Base-by-base conservation (phyloP, 2,329 filamentous ascomycete species). In the Pseudogymnoascus sp. region DNA sequence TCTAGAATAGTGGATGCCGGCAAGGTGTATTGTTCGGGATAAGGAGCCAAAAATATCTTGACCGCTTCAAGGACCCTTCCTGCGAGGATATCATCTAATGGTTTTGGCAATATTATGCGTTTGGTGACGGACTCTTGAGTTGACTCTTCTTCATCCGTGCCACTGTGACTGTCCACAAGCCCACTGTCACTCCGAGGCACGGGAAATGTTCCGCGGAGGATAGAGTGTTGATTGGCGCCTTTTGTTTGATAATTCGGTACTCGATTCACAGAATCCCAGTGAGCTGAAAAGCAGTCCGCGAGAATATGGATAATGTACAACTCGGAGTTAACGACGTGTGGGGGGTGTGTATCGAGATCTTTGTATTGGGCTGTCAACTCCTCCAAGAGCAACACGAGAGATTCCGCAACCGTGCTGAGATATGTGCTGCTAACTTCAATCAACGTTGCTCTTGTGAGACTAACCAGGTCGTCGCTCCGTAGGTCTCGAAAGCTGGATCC, bases 271-370 rank as follows among this genome's bases (percentile, higher is more conserved):
- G 74, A 71, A 26, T 77, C 72, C 83, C 83, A 86, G 68, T 84
- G 79, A 59, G 79, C 78, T 57, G 79, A 77, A 65, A 83, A 87
- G 68, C 84, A 88, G 67, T 87, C 83, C 67, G 83, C 82, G 34
- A 84, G 76, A 39, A 88, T 74, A 55, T 80, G 77, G 57, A 87
- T 71, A n/a, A 86, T 74, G 66, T 84, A 87, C 55, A 84, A 74
- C 69, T 88, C 84, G 15, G 85, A 86, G 52, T 82, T 76, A 30
- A 86, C 73, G 58, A 88, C 76, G 67, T 85, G 81, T 35, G 76
- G 73, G 2, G 83, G 82, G 65, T 84, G 82, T 19, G 74, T 72
- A 48, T 76, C 71, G 59, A 81, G 73, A 21, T 64, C 71, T 62
- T 77, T 77, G 67, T 82, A 82, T 3, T 81, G 79, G 57, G 78